These are phyloP conservation scores for Arachis monticola DNA, from an alignment of 331 rosid species.

Conservation along the genomic window DNA sequence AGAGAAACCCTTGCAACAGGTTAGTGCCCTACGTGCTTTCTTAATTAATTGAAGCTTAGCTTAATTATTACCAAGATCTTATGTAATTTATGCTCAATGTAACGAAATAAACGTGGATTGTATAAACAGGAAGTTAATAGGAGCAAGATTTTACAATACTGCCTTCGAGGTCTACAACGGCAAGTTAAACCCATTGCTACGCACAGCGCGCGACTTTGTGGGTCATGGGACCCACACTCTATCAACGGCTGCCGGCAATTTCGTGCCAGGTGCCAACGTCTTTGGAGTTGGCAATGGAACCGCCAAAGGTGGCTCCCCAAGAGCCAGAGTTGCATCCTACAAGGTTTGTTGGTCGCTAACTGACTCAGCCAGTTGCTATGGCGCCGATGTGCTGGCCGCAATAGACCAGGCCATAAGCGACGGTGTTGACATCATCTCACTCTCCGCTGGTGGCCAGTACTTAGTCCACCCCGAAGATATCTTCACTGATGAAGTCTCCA, in stretches of 20 bases:
- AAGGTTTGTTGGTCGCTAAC: conserved; percentile 69
- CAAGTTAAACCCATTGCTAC: not conserved
- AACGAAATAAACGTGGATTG: too few relatives aligned
- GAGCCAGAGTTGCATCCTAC: conserved; percentile 71
- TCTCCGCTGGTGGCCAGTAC: conserved; percentile 55
- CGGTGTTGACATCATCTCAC: conserved; percentile 69
- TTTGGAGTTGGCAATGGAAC: conserved; percentile 69
- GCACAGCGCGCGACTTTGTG: conserved; percentile 51
- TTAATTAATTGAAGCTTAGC: too few relatives aligned
- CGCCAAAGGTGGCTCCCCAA: conserved; percentile 82
- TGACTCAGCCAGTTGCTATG: conserved; percentile 43
- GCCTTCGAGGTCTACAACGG: conserved; percentile 31
- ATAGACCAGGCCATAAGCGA: conserved; percentile 75
- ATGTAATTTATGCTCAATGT: too few relatives aligned
- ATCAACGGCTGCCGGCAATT: conserved; percentile 67
- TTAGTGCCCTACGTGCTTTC: conserved; percentile 29
- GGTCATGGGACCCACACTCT: conserved; percentile 84
- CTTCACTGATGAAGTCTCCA: conserved; percentile 49
- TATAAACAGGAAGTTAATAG: conserved; percentile 66
- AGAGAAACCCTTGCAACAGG: too few relatives aligned
- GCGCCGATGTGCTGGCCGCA: conserved; percentile 52
- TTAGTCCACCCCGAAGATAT: conserved; percentile 17
- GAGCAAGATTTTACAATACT: conserved; percentile 62
- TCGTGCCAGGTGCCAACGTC: conserved; percentile 44
- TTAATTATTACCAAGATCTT: not conserved